phyloP scores from a whole-genome alignment of 2,329 filamentous ascomycete genomes.

The Venturia aucupariae region DNA sequence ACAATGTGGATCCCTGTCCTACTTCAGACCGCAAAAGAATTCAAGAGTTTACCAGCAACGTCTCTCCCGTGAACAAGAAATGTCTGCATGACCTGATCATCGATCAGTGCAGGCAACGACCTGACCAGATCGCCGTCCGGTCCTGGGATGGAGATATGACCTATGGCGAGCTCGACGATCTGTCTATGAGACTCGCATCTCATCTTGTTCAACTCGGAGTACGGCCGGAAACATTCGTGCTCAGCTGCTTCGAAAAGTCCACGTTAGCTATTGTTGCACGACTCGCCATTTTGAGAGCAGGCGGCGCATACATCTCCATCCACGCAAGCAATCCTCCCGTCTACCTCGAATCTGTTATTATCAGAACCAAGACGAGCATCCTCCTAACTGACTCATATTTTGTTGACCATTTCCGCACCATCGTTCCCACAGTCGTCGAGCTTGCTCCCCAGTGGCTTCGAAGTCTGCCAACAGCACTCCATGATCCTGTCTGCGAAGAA shows the following conservation, averaged over 20 bases:
- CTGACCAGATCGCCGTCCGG: slow-evolving; percentile 21
- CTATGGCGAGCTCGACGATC: slow-evolving; percentile 64
- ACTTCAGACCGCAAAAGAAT: no score
- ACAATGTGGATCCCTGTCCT: no score
- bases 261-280: slow-evolving; percentile 76
- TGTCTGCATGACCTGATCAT: slow-evolving; percentile 41
- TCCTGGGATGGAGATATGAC: slow-evolving; percentile 34
- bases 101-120: slow-evolving; percentile 26
- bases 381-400: background rate
- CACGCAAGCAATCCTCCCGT: slow-evolving; percentile 68
- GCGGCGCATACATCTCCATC: slow-evolving; percentile 73
- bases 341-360: slow-evolving; percentile 67
- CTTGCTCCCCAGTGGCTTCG: background rate
- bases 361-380: slow-evolving; percentile 49
- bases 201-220: slow-evolving; percentile 30
- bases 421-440: background rate
- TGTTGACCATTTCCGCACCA: background rate
- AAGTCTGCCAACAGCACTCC: background rate
- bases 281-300: slow-evolving; percentile 71
- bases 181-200: slow-evolving; percentile 54
- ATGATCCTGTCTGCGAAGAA: no score
- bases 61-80: no score
- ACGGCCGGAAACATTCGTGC: slow-evolving; percentile 53
- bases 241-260: slow-evolving; percentile 75
- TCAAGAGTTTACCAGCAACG: no score